phyloP scores from a whole-genome alignment of 805 yeast species.

The Maudiozyma pseudohumilis region DNA sequence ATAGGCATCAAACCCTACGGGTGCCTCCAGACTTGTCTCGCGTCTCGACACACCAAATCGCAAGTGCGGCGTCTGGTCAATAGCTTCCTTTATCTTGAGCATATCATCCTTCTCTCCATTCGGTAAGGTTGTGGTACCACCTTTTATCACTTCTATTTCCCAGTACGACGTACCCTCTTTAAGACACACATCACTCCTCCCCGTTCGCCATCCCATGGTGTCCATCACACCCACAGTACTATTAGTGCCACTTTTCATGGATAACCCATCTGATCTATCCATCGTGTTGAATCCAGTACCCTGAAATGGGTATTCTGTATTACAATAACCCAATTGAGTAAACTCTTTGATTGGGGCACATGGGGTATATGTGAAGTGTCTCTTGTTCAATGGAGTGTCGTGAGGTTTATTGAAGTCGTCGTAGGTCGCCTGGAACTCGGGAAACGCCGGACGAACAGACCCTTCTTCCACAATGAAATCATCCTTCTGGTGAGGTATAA shows the following conservation, averaged over 20 bases:
- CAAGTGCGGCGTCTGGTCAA: conserved; percentile 43
- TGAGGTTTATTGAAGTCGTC: conserved; percentile 32
- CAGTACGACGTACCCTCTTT: conserved; percentile 73
- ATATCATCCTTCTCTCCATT: conserved; percentile 1
- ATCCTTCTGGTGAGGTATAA: conserved; percentile 22
- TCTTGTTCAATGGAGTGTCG: conserved; percentile 70
- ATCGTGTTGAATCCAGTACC: conserved; percentile 21
- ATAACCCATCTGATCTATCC: conserved; percentile 58
- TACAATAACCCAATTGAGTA: conserved; percentile 48
- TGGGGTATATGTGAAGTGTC: conserved; percentile 74
- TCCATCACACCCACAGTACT: conserved; percentile 41
- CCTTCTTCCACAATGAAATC: conserved; percentile 14
- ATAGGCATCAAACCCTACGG: conserved; percentile 91
- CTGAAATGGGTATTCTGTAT: conserved; percentile 63
- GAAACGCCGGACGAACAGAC: conserved; percentile 16
- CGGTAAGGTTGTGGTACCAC: conserved; percentile 13
- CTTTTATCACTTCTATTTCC: conserved; percentile 52
- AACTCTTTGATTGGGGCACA: conserved; percentile 64
- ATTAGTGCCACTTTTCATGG: conserved; percentile 29
- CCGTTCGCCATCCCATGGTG: conserved; percentile 69
- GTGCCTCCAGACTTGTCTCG: conserved; percentile 87
- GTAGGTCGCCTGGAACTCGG: conserved; percentile 15
- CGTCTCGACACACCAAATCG: conserved; percentile 75
- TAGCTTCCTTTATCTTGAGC: conserved; percentile 14
- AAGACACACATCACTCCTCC: conserved; percentile 62